Base-by-base conservation (phyloP, 2,329 filamentous ascomycete genomes). In the Myriosclerotinia duriaeana region DNA sequence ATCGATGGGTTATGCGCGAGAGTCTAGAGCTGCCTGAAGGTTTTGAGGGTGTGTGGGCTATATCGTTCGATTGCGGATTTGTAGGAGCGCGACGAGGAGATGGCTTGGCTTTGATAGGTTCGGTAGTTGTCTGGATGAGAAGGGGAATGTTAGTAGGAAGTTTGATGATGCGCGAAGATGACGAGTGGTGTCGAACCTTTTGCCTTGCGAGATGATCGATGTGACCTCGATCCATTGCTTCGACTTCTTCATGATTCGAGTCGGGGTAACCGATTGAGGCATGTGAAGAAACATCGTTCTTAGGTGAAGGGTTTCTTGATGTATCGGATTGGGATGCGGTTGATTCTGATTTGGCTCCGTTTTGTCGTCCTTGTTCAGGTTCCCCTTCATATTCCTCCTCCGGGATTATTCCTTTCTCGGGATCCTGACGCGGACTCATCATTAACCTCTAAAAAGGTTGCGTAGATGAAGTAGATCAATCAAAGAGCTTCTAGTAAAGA, bases 161-260 rank as follows among this genome's bases (percentile, higher is more conserved):
- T n/a, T 54, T 9, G 60, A 14, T 55, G 20, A 6, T 36, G n/a
- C n/a, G 46, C 60, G 44, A 48, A 60, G 46, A n/a, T n/a, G 26
- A 14, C 48, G 12, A 8, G 42, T 22, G 46, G 14, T 8, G 15
- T 66, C 52, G 22, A 40, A 71, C 73, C 64, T 69, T 64, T 67
- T 69, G 62, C 58, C 71, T 72, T 38, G 59, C 69, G 11, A 76
- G 65, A 68, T 76, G 74, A 15, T 72, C 66, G 26, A 70, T 26
- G 66, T 75, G 72, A 11, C 68, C 73, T 20, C 64, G 53, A 48
- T 74, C 72, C 72, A 76, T 74, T 46, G 67, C 64, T 65, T 76
- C 73, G 8, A 72, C 70, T 42, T 73, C 71, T 44, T 73, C 72
- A 61, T 75, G 74, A 20, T 70, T 72, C 11, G 64, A 63, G 46